Evolutionary conservation across 1,284 basidiomycete genomes (phyloP), one percentile per base, ranked within the genome.

Genomic region (Trichosporon sp.): DNA sequence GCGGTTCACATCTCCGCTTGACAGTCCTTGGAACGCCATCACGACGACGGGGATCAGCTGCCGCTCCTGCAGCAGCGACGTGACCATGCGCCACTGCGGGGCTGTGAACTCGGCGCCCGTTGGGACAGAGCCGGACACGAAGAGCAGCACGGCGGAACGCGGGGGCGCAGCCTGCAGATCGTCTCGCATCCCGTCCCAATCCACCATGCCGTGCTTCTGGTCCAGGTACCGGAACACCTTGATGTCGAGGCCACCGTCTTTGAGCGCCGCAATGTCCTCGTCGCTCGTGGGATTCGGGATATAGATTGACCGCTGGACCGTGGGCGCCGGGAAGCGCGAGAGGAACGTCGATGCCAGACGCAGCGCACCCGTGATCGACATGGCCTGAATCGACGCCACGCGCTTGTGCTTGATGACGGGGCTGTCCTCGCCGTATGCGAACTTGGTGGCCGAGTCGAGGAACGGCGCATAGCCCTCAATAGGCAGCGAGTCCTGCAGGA

Each of bases 361-460:
- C 84, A 98, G 93, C 66, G 95, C 96, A 71, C 97, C 96, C 0
- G 96, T 98, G 43, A 96, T 92, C 16, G 95, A 97, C 77, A 97
- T 92, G 12, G 95, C 96, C 85, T 98, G 95, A 54, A 92, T 91
- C 0, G 82, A 74, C 0, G 78, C 76, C 10, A 84, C 78, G 46
- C 68, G 70, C 54, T 68, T 70, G 48, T 68, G 68, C 68, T 72
- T 71, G 66, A 71, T 68, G 26, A 90, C 92, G 65, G 88, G 85
- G 37, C 92, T 93, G 74, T 91, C 87, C 10, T 85, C 71, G 0
- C 81, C 80, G 74, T 83, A 83, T 6, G 81, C 80, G 43, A 83
- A 80, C 54, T 76, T 76, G 2, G 79, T 71, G 5, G 79, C 80
- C 4, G 70, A 73, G 21, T 81, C 77, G 14, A 84, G 71, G 73